Evolutionary conservation across 805 yeast genomes (phyloP).

Genomic region (Barnettozyma pratensis): DNA sequence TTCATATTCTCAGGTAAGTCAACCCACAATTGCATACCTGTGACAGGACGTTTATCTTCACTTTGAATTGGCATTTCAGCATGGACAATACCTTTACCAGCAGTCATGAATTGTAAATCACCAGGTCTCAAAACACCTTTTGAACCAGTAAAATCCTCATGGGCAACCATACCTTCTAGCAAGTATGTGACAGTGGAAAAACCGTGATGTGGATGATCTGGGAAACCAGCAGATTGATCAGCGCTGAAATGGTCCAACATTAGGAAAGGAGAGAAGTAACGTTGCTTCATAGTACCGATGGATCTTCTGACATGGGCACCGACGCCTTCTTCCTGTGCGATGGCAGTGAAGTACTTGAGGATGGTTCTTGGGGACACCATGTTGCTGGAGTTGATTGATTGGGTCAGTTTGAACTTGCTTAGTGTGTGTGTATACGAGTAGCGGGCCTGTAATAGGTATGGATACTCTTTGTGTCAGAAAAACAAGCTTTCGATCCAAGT

Average conservation of each 20-base stretch:
- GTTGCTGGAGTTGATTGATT: neutral
- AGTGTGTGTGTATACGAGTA: neutral
- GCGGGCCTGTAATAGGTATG: no score
- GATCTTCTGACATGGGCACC: conserved; percentile 86
- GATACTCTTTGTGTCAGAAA: no score
- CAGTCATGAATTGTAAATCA: conserved; percentile 91
- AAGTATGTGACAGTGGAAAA: conserved; percentile 75
- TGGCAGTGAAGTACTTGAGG: conserved; percentile 47
- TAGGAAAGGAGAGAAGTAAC: conserved; percentile 78
- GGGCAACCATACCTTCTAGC: conserved; percentile 63
- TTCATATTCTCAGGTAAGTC: conserved; percentile 67
- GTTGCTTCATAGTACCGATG: conserved; percentile 60
- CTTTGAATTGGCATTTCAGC: conserved; percentile 75
- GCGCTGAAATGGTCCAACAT: conserved; percentile 76
- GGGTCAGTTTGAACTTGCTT: neutral
- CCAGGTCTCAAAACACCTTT: conserved; percentile 73
- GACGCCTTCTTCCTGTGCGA: conserved; percentile 77
- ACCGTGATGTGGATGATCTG: conserved; percentile 81
- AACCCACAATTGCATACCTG: conserved; percentile 86
- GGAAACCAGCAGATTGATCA: conserved; percentile 65
- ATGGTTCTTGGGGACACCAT: conserved; percentile 39
- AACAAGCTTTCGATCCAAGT: no score
- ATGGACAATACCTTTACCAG: conserved; percentile 83
- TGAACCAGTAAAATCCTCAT: conserved; percentile 85
- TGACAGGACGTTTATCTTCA: conserved; percentile 43